Evolutionary conservation across 1,139 yeast species (phyloP).

Genomic region (Blastobotrys apis): DNA sequence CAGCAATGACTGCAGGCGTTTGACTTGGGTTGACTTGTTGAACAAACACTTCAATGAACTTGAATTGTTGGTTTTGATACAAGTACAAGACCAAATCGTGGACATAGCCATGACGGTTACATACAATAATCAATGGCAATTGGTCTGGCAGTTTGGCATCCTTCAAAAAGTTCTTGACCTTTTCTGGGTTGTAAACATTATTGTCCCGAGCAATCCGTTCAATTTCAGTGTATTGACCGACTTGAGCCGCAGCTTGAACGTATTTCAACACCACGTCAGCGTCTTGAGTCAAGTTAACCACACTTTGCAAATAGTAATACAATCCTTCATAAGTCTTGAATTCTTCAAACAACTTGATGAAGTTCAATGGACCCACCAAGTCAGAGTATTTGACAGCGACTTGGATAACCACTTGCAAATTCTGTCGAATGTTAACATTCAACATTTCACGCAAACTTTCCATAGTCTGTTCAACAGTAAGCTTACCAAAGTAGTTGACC

Average conservation of each 20-base stretch:
- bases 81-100: conserved; percentile 90
- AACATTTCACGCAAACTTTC: conserved; percentile 85
- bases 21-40: conserved; percentile 94
- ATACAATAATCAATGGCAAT: conserved; percentile 91
- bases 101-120: conserved; percentile 87
- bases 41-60: conserved; percentile 94
- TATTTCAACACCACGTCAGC: conserved; percentile 94
- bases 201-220: conserved; percentile 95
- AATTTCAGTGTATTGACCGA: conserved; percentile 88
- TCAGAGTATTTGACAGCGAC: conserved; percentile 96
- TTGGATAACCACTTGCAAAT: conserved; percentile 89
- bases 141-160: conserved; percentile 94
- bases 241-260: conserved; percentile 87
- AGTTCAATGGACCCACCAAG: conserved; percentile 76
- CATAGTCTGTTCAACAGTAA: conserved; percentile 89
- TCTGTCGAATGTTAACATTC: conserved; percentile 75
- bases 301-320: conserved; percentile 86
- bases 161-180: conserved; percentile 93
- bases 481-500: conserved; percentile 85
- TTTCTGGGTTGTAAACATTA: conserved; percentile 92
- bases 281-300: conserved; percentile 90
- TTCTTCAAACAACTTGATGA: conserved; percentile 89
- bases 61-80: conserved; percentile 92
- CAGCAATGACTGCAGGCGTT: conserved; percentile 96
- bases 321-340: conserved; percentile 89